These are phyloP conservation scores for Saccharata proteae DNA, from an alignment of 2,329 filamentous ascomycete genomes.

Conservation along the genomic window DNA sequence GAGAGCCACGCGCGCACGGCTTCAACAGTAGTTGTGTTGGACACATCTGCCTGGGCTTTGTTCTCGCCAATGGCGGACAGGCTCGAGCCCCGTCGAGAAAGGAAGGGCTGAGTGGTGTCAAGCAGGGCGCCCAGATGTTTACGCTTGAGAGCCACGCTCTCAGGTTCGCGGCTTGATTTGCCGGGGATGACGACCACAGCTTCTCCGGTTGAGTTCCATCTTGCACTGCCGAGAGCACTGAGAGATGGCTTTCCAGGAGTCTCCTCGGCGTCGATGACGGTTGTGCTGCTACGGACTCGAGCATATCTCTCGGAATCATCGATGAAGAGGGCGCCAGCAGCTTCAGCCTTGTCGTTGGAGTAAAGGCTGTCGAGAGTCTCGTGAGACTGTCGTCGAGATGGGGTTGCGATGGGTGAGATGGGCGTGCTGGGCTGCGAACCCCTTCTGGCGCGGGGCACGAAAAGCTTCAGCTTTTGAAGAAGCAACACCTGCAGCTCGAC, in stretches of 20 bases:
- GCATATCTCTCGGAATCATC: conserved; percentile 37
- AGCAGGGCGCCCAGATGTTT: conserved; percentile 31
- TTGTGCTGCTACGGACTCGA: conserved; percentile 32
- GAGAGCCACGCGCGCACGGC: conserved; percentile 31
- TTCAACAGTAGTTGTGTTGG: conserved; percentile 11
- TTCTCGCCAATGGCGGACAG: conserved; percentile 12
- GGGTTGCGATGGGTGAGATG: conserved; percentile 13
- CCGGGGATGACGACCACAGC: conserved; percentile 17
- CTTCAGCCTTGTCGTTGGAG: conserved; percentile 18
- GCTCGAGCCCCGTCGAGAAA: conserved; percentile 12
- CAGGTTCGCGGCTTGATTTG: too few relatives aligned
- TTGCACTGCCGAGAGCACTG: conserved; percentile 21
- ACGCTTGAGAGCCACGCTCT: conserved; percentile 22
- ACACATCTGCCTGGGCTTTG: conserved; percentile 10
- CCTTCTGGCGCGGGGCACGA: conserved; percentile 13
- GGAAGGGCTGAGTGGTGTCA: conserved; percentile 15
- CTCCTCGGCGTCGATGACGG: conserved; percentile 29
- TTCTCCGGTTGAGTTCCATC: conserved; percentile 23
- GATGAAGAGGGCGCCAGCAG: conserved; percentile 31
- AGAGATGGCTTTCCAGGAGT: conserved; percentile 17
- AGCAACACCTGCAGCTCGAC: conserved; percentile 42
- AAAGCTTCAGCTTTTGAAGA: conserved; percentile 36
- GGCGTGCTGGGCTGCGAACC: conserved; percentile 12
- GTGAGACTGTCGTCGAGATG: conserved; percentile 17
- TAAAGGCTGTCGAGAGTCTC: conserved; percentile 14